A percentile compares a stretch with the other conserved stretches of the same genome.
phyloP scores from a whole-genome alignment of 2,329 filamentous ascomycete genomes.

The Acephala macrosclerotiorum region DNA sequence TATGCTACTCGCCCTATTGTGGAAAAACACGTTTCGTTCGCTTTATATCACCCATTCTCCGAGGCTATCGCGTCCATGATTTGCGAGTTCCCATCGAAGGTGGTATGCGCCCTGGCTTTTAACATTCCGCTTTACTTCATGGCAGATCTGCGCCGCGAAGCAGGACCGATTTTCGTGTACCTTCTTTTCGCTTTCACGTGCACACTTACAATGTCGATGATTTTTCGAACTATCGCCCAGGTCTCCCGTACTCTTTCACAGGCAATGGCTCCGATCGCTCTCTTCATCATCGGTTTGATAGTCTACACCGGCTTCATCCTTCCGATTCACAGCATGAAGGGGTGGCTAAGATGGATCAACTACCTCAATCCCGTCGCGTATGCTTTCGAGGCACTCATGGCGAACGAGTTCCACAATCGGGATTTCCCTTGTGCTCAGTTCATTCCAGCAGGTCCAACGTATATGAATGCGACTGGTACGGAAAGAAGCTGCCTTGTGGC shows the following conservation, averaged over 20 bases:
- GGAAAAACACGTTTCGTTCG: conserved; percentile 87
- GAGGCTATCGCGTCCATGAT: conserved; percentile 49
- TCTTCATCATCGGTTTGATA: conserved; percentile 67
- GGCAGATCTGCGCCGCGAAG: conserved; percentile 77
- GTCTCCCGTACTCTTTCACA: conserved; percentile 73
- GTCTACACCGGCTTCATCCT: conserved; percentile 56
- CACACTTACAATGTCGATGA: conserved; percentile 83
- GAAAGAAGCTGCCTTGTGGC: conserved; percentile 61
- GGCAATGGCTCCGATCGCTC: conserved; percentile 47
- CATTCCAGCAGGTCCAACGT: conserved; percentile 35
- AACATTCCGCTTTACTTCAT: conserved; percentile 88
- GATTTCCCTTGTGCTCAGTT: conserved; percentile 37
- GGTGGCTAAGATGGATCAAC: conserved; percentile 66
- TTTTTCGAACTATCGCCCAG: conserved; percentile 82
- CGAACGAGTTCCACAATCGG: conserved; percentile 74
- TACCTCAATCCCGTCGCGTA: conserved; percentile 78
- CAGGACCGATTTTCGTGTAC: conserved; percentile 86
- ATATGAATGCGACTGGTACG: conserved; percentile 25
- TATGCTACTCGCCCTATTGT: conserved; percentile 92
- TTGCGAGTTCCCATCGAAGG: conserved; percentile 87
- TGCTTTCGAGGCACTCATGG: conserved; percentile 74
- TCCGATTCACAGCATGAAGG: conserved; percentile 59
- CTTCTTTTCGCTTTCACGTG: conserved; percentile 76
- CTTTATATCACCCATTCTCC: conserved; percentile 89
- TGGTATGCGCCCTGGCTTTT: conserved; percentile 77